phyloP scores from a whole-genome alignment of 805 yeast species.

The Phaffomyces opuntiae region DNA sequence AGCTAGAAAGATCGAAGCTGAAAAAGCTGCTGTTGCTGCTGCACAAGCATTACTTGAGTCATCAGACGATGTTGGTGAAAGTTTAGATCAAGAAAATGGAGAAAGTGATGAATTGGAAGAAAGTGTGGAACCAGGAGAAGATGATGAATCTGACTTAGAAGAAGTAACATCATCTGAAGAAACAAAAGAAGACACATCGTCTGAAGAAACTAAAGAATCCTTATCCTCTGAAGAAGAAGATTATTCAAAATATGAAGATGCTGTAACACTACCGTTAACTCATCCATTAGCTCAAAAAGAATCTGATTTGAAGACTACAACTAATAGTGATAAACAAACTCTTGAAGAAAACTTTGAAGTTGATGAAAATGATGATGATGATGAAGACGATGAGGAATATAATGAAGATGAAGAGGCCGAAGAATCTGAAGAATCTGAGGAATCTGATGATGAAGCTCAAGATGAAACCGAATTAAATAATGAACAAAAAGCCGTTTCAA shows the following conservation, averaged over 20 bases:
- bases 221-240: constrained; percentile 14
- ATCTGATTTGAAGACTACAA: constrained; percentile 8
- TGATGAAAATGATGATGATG: constrained; percentile 8
- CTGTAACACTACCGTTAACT: constrained; percentile 6
- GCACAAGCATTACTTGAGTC: constrained; percentile 5
- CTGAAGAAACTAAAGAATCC: background rate
- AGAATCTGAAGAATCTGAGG: constrained; percentile 12
- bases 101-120: constrained; percentile 13
- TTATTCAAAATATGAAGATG: constrained; percentile 15
- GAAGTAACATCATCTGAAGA: too few relatives aligned
- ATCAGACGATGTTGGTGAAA: constrained; percentile 27
- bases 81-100: constrained; percentile 21
- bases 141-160: constrained; percentile 9
- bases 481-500: background rate
- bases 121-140: constrained; percentile 5
- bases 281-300: constrained; percentile 19
- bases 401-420: constrained; percentile 6
- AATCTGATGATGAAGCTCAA: constrained; percentile 1
- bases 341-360: constrained; percentile 4
- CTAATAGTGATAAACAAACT: constrained; percentile 20
- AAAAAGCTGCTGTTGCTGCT: background rate
- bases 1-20: constrained; percentile 14
- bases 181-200: too few relatives aligned
- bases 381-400: constrained; percentile 12
- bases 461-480: too few relatives aligned